Evolutionary conservation across 768 basidiomycete genomes (phyloP).

Genomic region (Pholiota conissans): DNA sequence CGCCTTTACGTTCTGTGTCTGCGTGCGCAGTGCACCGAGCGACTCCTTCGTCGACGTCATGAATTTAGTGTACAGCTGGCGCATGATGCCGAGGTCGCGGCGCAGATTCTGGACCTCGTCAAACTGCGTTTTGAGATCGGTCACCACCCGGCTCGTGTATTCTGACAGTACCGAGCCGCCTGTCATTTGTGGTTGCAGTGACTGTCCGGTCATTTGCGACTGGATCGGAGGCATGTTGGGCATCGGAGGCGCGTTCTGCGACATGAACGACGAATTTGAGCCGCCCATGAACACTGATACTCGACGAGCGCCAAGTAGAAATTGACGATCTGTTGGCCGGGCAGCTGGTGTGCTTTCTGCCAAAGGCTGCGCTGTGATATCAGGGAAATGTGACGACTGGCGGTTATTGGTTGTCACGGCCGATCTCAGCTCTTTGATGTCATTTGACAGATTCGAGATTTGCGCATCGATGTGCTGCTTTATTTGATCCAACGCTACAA

Average conservation of each 20-base stretch:
- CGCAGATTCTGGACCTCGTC: conserved; percentile 94
- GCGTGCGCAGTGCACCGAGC: conserved; percentile 71
- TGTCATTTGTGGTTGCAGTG: conserved; percentile 70
- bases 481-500: conserved; percentile 93
- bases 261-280: conserved; percentile 23
- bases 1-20: conserved; percentile 87
- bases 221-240: conserved; percentile 37
- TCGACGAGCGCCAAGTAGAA: conserved; percentile 70
- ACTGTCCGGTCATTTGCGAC: conserved; percentile 69
- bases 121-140: conserved; percentile 88
- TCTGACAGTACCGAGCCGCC: conserved; percentile 75
- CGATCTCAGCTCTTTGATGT: conserved; percentile 85
- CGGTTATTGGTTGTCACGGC: conserved; percentile 56
- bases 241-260: conserved; percentile 21
- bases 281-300: conserved; percentile 71
- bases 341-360: conserved; percentile 67
- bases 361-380: conserved; percentile 55
- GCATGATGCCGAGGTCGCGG: conserved; percentile 89
- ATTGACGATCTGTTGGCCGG: conserved; percentile 76
- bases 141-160: conserved; percentile 70
- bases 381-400: conserved; percentile 44
- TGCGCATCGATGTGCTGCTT: conserved; percentile 97
- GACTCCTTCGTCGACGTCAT: conserved; percentile 89
- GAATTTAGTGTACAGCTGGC: conserved; percentile 94
- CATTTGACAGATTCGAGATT: conserved; percentile 80